Conservation (phyloP, 805 yeast genomes). For the Yarrowia phangngaensis region DNA sequence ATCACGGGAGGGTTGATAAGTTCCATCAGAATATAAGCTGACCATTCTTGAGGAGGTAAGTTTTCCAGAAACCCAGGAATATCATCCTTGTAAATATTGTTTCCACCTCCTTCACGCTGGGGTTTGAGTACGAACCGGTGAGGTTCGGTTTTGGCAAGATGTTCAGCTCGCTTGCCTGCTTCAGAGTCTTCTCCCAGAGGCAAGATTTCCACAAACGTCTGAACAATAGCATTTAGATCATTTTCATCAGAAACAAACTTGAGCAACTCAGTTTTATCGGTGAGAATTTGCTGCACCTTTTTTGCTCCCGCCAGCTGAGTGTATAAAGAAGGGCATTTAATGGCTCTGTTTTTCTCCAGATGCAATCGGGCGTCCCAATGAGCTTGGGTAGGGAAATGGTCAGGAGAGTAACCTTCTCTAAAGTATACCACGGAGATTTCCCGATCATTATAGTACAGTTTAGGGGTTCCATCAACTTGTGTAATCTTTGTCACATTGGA, state of each 20-base stretch:
- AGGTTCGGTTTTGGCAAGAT: slow-evolving; percentile 64
- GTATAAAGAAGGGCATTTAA: slow-evolving; percentile 85
- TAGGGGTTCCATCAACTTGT: slow-evolving; percentile 38
- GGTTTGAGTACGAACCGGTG: slow-evolving; percentile 84
- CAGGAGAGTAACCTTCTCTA: slow-evolving; percentile 84
- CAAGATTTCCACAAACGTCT: slow-evolving; percentile 80
- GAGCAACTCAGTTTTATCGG: slow-evolving; percentile 49
- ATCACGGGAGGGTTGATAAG: slow-evolving; percentile 72
- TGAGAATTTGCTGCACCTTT: slow-evolving; percentile 85
- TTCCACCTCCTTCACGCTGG: slow-evolving; percentile 99
- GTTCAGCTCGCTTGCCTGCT: slow-evolving; percentile 58
- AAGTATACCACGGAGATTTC: slow-evolving; percentile 88
- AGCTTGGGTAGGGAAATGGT: slow-evolving; percentile 60
- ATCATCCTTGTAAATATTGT: slow-evolving; percentile 81
- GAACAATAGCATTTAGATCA: slow-evolving; percentile 38
- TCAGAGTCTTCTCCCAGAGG: slow-evolving; percentile 69
- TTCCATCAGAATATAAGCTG: slow-evolving; percentile 90
- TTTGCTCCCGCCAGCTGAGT: slow-evolving; percentile 93
- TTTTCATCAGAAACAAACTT: slow-evolving; percentile 45
- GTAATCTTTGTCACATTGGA: slow-evolving; percentile 44
- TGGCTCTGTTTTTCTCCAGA: slow-evolving; percentile 72
- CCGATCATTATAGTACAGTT: slow-evolving; percentile 43
- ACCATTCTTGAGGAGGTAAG: slow-evolving; percentile 71
- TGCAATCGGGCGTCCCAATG: slow-evolving; percentile 76
- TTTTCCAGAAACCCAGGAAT: slow-evolving; percentile 68